Evolutionary conservation across 352 stramenopile genomes (phyloP), one percentile per base, ranked within the genome.

Genomic region (Thalassiosira exigua): DNA sequence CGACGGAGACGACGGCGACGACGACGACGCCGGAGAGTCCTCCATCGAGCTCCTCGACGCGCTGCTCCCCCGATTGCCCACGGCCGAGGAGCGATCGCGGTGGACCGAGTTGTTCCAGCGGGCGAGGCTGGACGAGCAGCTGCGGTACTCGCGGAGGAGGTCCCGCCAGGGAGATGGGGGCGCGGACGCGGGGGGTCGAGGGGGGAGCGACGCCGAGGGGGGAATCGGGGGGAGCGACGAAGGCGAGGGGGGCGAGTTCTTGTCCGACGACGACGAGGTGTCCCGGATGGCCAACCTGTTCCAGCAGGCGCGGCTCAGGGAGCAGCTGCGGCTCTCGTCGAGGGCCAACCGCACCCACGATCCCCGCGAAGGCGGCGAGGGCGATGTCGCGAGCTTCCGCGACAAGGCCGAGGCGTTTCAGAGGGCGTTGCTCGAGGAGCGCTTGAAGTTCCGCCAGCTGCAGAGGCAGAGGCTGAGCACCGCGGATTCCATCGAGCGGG

Each of bases 381-480:
- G 21, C 29, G 39, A 9, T 19, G 46, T 5, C 4, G 46, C 46
- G 4, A 48, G 11, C 11, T 48, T 48, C 39, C 39, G 30, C 41
- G 48, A 64, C 67, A 82, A 60, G 26, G 9, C 53, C 21, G 61
- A 80, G 26, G 30, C 39, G 29, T 79, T 80, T 59, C 69, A 84
- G 14, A 62, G 75, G 32, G 61, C 58, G 11, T 30, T 77, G 24
- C 56, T 84, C 4, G 50, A 59, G 58, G 69, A 84, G 42, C 41
- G 52, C 19, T 61, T 84, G 30, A 53, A 46, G 53, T 53, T 57
- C 12, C n/a, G 36, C 22, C 48, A 52, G 27, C 52, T 73, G 3
- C 61, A 80, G 7, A 17, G 36, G 39, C 39, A 76, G 48, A 53
- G 56, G 21, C 14, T 44, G 30, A 67, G n/a, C 27, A 39, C 42